Evolutionary conservation across 768 basidiomycete species (phyloP).

Genomic region (Hygrocybe punicea): DNA sequence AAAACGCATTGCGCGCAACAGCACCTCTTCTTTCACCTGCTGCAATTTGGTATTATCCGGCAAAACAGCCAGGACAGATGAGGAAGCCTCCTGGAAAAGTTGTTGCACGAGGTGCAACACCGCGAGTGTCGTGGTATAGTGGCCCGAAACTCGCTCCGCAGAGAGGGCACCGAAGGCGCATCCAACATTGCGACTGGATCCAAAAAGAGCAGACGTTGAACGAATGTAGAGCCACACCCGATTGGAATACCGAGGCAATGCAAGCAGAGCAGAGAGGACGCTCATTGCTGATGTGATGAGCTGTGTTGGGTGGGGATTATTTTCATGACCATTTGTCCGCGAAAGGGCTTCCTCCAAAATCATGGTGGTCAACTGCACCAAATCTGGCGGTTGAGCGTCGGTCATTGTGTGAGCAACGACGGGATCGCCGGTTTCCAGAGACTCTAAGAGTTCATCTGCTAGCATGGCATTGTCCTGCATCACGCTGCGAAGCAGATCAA

Average conservation of each 20-base stretch:
- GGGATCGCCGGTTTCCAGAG: constrained; percentile 56
- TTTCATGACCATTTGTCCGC: constrained; percentile 42
- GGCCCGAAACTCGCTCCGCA: constrained; percentile 64
- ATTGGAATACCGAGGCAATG: constrained; percentile 70
- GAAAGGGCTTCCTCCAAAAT: constrained; percentile 77
- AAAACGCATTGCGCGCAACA: constrained; percentile 71
- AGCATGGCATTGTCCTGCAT: constrained; percentile 67
- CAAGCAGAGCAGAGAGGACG: constrained; percentile 73
- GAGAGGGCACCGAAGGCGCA: constrained; percentile 66
- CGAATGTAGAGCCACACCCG: constrained; percentile 88
- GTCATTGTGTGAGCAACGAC: constrained; percentile 52
- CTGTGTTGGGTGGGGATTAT: constrained; percentile 48
- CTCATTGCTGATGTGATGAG: constrained; percentile 80
- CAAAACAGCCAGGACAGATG: constrained; percentile 43
- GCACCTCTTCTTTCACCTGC: constrained; percentile 79
- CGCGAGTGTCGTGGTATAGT: constrained; percentile 79
- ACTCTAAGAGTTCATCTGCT: constrained; percentile 61
- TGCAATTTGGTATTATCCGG: constrained; percentile 59
- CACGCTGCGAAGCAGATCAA: constrained; percentile 77
- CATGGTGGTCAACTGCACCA: constrained; percentile 77
- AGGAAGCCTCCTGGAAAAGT: constrained; percentile 69
- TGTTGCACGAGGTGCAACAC: constrained; percentile 73
- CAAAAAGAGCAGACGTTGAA: constrained; percentile 73
- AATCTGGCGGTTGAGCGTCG: constrained; percentile 58
- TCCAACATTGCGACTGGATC: constrained; percentile 52